Evolutionary conservation across 2,329 filamentous ascomycete species (phyloP), one percentile per base, ranked within the genome.

Genomic region (Aureobasidium sp.): DNA sequence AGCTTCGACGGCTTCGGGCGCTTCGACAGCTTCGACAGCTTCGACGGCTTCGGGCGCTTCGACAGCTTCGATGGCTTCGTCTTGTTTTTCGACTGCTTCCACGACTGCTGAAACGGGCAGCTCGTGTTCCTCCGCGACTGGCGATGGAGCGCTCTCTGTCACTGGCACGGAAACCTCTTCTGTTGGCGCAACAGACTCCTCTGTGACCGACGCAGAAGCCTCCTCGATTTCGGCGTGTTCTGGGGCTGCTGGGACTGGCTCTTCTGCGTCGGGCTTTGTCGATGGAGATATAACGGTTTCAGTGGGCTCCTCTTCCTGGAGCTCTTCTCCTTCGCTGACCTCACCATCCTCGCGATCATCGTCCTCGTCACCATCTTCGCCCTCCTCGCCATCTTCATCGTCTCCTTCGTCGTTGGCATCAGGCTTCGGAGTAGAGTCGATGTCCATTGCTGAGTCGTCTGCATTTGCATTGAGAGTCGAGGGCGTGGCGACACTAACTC

Each of bases 341-440:
- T 60, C 49, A 33, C 70, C 72, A 15, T 72, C 72, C 48, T 73
- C 72, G 39, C 69, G 65, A 54, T 77, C 73, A 15, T 78, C 77
- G n/a, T 78, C 77, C 19, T 79, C 75, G 31, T 76, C 75, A 2
- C 73, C 75, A 22, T 75, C 76, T 12, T 75, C 77, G 1, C 75
- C 77, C 39, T 80, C 79, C n/a, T 77, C 80, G 48, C 81, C 81
- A 4, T 75, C 77, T 6, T 77, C 79, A 2, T 78, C 75, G 6
- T 78, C 78, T 31, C 65, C 76, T 14, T 75, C 72, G 52, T 73
- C 74, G 33, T 76, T 74, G 19, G 74, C 75, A 14, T 76, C 76
- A 65, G 22, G 77, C 77, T 68, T 52, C 69, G 71, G 62, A 68
- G 77, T 56, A 71, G 49, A 52, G 33, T 65, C 60, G 22, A 60